Evolutionary conservation across 805 yeast species (phyloP), one percentile per base, ranked within the genome.

Genomic region (Candida peoriensis): DNA sequence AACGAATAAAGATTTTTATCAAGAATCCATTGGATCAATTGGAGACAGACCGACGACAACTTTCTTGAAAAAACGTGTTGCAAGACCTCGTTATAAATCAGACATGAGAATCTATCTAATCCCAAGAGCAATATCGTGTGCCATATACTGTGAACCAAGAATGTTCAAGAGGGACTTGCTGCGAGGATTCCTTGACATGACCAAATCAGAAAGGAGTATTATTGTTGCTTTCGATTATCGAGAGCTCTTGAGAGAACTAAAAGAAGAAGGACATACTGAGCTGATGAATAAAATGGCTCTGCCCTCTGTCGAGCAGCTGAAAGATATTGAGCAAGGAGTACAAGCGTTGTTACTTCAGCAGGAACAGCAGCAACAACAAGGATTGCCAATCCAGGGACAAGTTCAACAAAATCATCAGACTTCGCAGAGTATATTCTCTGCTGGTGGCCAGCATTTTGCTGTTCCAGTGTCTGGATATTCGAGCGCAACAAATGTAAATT

Each of bases 91-190:
- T 22, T 77, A 77, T 53, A 77, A 77, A 48, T 63, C 74, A 5
- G 74, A 72, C 43, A 77, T 77, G 83, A 72, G 74, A 48, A 69
- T 76, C n/a, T 76, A 70, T 53, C 44, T 77, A 14, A 55, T 76
- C 6, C 79, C 80, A 4, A 55, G 64, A 18, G 46, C 52, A 12
- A 38, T 50, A 6, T 49, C 61, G 35, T 61, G 64, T 41, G 64
- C 68, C 3, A 41, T 74, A 15, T 74, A 74, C 42, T 63, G 71
- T 26, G 74, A 72, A 41, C 61, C 61, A 36, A 57, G 73, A 37
- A 69, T 71, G 68, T 59, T 74, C 42, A 71, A 64, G 42, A 50
- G 80, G 30, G 81, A 74, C 47, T 50, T 74, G 30, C 43, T 68
- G 30, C 68, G 73, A 44, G 76, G 77, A 0, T 64, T 74, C 5